Base-by-base conservation (phyloP, 2,329 filamentous ascomycete genomes). In the Microcyclospora tardicrescens region DNA sequence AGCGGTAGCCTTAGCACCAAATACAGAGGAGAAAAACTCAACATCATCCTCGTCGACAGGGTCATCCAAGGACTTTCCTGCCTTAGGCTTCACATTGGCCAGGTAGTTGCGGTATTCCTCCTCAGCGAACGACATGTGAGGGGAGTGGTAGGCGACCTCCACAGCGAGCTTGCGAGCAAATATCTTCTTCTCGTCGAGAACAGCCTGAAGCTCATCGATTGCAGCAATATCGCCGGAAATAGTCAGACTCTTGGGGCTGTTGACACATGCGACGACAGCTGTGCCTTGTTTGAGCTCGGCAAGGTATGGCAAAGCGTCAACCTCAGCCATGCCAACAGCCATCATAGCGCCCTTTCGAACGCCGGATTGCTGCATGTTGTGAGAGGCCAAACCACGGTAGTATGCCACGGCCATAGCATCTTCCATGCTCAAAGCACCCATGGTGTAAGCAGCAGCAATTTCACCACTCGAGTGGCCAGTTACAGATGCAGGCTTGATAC, bases 181-280 rank as follows among this genome's bases (percentile, higher is more conserved):
- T 4, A 57, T 53, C 2, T 55, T 49, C 16, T 60, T 44, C 5
- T 55, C 47, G 1, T 59, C 48, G 1, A 68, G 41, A 0, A 53
- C 45, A 1, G 48, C 40, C 3, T 55, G 47, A 0, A 53, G 44
- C 34, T 58, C 50, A 0, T 56, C 43, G 3, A 69, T 57, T 5
- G 53, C 54, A 42, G 57, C 45, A 2, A 33, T 39, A 40, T 68
- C 61, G 0, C 68, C 68, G 6, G 66, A 67, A 0, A 69, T 28
- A 0, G 68, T 72, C 1, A 68, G 51, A 29, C 60, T 64, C 0
- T 43, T 36, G 0, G 64, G 58, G 16, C 57, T 59, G 44, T 71
- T 71, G 34, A 55, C 33, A 28, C 38, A 51, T 40, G 36, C 34
- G 32, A 38, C 29, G 24, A 6, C 38, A n/a, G 24, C 15, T 24